phyloP scores from a whole-genome alignment of 1,284 basidiomycete species.

The Tremellales sp. region DNA sequence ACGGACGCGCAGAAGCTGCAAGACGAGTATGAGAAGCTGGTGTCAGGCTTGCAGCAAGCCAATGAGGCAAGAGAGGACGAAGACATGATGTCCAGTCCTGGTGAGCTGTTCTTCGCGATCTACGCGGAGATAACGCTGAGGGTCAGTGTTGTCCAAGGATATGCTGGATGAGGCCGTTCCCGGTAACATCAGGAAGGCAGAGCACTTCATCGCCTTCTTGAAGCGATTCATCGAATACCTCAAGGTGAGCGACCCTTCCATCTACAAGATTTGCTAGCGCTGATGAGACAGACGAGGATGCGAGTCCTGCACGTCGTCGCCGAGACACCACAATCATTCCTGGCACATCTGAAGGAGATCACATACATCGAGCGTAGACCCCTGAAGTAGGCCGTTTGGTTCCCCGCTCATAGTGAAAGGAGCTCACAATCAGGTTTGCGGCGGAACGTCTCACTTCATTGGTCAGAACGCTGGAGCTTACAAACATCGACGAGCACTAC shows the following conservation, averaged over 20 bases:
- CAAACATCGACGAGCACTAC: constrained; percentile 83
- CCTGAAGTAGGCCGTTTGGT: constrained; percentile 60
- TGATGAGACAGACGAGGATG: constrained; percentile 81
- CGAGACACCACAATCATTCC: constrained; percentile 97
- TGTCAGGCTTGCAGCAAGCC: constrained; percentile 85
- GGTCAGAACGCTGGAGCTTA: constrained; percentile 87
- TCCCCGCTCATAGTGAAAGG: constrained; percentile 2
- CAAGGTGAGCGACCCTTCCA: constrained; percentile 58
- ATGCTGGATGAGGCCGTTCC: constrained; percentile 92
- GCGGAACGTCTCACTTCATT: constrained; percentile 92
- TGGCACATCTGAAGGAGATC: constrained; percentile 98
- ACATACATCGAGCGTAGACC: constrained; percentile 97
- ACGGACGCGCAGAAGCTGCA: constrained; percentile 92
- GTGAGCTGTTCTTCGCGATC: constrained; percentile 51
- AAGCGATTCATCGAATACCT: constrained; percentile 98
- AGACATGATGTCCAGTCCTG: constrained; percentile 82
- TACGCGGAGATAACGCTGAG: constrained; percentile 3
- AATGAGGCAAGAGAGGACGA: constrained; percentile 64
- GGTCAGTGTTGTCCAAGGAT: constrained; percentile 85
- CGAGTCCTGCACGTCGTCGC: constrained; percentile 97
- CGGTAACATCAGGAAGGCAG: constrained; percentile 96
- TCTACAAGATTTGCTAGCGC: neutral
- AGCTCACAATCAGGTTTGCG: constrained; percentile 68
- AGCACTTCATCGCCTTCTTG: constrained; percentile 98
- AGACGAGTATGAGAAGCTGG: constrained; percentile 94